Percentiles rank a stretch among this genome's conserved stretches.
phyloP scores from a whole-genome alignment of 2,329 filamentous ascomycete species.

The Hypoxylon sp. region DNA sequence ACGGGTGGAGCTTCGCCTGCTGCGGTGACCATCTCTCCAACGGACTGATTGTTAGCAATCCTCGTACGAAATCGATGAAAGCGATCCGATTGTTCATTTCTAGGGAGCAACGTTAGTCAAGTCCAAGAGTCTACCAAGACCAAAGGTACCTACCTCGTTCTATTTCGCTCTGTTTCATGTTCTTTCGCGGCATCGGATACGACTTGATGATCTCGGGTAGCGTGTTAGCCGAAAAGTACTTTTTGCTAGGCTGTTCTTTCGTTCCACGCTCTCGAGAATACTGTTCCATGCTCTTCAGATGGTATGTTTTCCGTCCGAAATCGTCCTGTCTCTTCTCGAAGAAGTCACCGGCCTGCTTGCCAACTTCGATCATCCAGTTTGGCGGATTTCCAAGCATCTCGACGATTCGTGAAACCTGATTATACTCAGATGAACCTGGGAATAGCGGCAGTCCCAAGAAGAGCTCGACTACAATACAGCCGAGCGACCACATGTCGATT shows the following conservation, averaged over 20 bases:
- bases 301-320: constrained; percentile 89
- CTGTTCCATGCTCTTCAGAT: constrained; percentile 97
- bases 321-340: constrained; percentile 95
- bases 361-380: constrained; percentile 99
- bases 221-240: constrained; percentile 96
- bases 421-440: constrained; percentile 97
- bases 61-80: constrained; percentile 98
- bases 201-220: constrained; percentile 97
- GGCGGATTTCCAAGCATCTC: constrained; percentile 98
- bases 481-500: constrained; percentile 99
- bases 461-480: constrained; percentile 97
- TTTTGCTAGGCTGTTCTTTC: constrained; percentile 99
- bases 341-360: constrained; percentile 96
- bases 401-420: constrained; percentile 95
- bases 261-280: constrained; percentile 95
- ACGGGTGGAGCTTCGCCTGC: constrained; percentile 96
- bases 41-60: constrained; percentile 92
- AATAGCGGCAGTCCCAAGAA: constrained; percentile 96
- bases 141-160: constrained; percentile 79
- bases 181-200: constrained; percentile 98
- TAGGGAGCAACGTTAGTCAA: constrained; percentile 55
- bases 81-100: constrained; percentile 99
- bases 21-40: constrained; percentile 97
- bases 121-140: constrained; percentile 1
- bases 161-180: constrained; percentile 98